phyloP scores from a whole-genome alignment of 768 basidiomycete species.

The Collybiopsis confluens region DNA sequence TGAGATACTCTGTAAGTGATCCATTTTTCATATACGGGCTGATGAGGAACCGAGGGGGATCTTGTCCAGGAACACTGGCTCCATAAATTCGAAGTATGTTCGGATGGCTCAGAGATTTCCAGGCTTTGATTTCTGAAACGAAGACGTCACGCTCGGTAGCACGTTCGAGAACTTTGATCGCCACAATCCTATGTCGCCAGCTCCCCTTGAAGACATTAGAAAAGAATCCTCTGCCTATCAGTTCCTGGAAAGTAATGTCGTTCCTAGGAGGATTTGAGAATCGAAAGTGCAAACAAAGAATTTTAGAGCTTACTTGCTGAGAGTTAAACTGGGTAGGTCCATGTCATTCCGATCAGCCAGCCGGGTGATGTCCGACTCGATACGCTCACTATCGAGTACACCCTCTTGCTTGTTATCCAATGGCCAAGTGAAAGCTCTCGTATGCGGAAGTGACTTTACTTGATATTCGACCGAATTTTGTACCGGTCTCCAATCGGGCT shows the following conservation, averaged over 20 bases:
- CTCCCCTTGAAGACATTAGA: slow-evolving; percentile 47
- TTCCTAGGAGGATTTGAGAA: slow-evolving; percentile 21
- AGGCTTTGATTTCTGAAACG: slow-evolving; percentile 40
- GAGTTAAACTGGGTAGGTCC: slow-evolving; percentile 42
- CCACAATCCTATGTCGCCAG: slow-evolving; percentile 40
- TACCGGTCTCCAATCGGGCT: background rate
- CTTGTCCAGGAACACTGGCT: slow-evolving; percentile 40
- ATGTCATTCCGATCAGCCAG: background rate
- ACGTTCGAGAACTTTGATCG: slow-evolving; percentile 42
- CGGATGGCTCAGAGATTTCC: slow-evolving; percentile 43
- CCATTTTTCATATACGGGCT: slow-evolving; percentile 47
- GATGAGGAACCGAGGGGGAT: slow-evolving; percentile 46
- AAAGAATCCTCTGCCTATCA: slow-evolving; percentile 42
- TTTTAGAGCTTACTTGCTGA: slow-evolving; percentile 27
- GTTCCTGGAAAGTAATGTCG: slow-evolving; percentile 44
- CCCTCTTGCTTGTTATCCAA: slow-evolving; percentile 12
- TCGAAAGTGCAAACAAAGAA: background rate
- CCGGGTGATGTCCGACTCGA: slow-evolving; percentile 20
- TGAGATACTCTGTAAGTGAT: slow-evolving; percentile 37
- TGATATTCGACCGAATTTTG: background rate
- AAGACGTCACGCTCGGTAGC: slow-evolving; percentile 38
- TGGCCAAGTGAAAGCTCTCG: slow-evolving; percentile 8
- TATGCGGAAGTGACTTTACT: background rate
- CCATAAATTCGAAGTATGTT: slow-evolving; percentile 50
- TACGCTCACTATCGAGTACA: slow-evolving; percentile 37